A percentile compares a stretch with the other conserved stretches of the same genome.
Evolutionary conservation across 2,329 filamentous ascomycete species (phyloP).

Genomic region (Aspergillus quadrilineatus): DNA sequence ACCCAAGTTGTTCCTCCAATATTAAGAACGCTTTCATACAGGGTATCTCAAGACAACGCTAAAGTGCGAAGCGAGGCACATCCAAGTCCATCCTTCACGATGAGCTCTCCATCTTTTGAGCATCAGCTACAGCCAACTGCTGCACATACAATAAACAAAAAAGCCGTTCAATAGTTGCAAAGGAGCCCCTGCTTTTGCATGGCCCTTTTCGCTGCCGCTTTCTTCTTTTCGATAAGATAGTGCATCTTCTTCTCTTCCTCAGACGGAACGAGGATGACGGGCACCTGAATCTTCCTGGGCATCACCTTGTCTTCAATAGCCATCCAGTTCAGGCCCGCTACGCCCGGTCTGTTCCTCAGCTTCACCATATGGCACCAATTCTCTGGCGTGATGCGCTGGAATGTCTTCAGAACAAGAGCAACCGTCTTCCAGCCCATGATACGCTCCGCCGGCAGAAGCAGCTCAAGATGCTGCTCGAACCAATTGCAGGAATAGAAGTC

Average conservation of each 20-base stretch:
- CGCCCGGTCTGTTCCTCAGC: slow-evolving; percentile 14
- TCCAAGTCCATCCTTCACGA: not conserved
- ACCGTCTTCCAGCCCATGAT: slow-evolving; percentile 29
- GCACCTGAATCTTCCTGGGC: not conserved
- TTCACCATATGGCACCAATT: slow-evolving; percentile 25
- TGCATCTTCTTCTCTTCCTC: slow-evolving; percentile 3
- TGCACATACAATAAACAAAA: not conserved
- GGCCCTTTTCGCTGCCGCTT: not conserved
- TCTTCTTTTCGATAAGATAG: slow-evolving; percentile 4
- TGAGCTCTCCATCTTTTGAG: not conserved
- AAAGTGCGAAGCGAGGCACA: not conserved
- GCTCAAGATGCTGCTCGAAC: slow-evolving; percentile 21
- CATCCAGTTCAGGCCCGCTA: slow-evolving; percentile 28
- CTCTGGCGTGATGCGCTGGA: slow-evolving; percentile 22
- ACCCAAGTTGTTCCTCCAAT: not conserved
- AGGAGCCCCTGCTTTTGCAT: not conserved
- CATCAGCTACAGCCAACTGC: not conserved
- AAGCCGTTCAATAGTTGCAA: not conserved
- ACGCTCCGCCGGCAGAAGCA: slow-evolving; percentile 25
- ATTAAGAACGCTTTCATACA: not conserved
- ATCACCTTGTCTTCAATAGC: slow-evolving; percentile 19
- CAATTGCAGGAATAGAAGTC: slow-evolving; percentile 20
- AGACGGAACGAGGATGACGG: not conserved
- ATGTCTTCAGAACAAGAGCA: slow-evolving; percentile 30
- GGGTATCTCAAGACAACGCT: not conserved